Percentiles rank a stretch among this genome's conserved stretches.
These are phyloP conservation scores for Trichomonas vaginalis DNA, from an alignment of 208 protist genomes.

Conservation along the genomic window DNA sequence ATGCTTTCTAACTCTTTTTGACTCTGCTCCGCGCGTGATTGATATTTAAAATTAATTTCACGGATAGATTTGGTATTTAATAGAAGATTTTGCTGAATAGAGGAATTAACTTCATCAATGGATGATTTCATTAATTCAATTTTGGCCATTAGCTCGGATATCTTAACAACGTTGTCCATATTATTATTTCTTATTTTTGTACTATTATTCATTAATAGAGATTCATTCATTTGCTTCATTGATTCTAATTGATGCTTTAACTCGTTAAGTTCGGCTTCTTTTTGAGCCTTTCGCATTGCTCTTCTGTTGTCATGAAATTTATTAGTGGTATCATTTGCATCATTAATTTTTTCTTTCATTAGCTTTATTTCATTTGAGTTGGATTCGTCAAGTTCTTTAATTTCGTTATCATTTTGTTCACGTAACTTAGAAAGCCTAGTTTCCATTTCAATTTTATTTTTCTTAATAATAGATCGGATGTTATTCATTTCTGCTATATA, in stretches of 20 bases:
- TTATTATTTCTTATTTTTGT: not conserved
- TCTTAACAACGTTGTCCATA: not conserved
- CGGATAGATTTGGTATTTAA: not conserved
- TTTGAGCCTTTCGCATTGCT: not conserved
- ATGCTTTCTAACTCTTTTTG: not conserved
- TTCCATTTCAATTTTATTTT: not conserved
- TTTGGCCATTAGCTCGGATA: not conserved
- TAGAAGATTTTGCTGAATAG: not conserved
- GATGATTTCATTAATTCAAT: not conserved
- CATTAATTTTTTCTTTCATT: not conserved
- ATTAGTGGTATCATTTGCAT: not conserved
- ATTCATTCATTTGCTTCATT: not conserved
- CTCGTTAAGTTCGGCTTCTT: not conserved
- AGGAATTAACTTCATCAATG: not conserved
- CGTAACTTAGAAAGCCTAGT: not conserved
- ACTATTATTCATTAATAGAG: not conserved
- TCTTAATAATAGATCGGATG: not conserved
- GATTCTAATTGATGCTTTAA: not conserved
- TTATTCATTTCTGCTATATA: not conserved
- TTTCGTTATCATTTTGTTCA: not conserved
- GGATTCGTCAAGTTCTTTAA: not conserved
- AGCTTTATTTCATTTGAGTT: not conserved
- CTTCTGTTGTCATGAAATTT: not conserved
- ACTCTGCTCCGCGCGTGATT: not conserved
- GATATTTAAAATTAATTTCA: not conserved